Evolutionary conservation across 352 stramenopile genomes (phyloP), one percentile per base, ranked within the genome.

Genomic region (Phytophthora podocarpi): DNA sequence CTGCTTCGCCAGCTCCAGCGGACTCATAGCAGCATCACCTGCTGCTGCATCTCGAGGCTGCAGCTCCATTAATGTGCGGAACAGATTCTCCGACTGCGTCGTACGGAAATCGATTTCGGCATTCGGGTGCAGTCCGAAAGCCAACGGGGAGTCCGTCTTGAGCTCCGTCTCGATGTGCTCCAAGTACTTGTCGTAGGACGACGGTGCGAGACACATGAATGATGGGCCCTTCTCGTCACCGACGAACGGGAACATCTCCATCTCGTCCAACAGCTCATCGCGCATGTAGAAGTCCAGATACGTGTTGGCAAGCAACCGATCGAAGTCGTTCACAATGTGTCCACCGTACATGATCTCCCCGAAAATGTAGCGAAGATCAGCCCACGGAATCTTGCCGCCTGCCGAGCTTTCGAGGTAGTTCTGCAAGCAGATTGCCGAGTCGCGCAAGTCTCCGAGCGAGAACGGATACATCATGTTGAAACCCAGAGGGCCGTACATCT

Each of bases 401-500:
- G 87, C 90, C 20, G 85, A 97, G 67, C 97, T 99, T 48, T 99
- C 97, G 61, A 99, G 95, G 54, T 99, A 99, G 67, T 99, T 99
- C 58, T 93, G 82, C 35, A 99, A 68, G 40, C 91, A 98, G 52
- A 97, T 97, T 3, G 95, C 90, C 26, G 90, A 98, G 70, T 98
- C 96, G 31, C 91, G 89, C 49, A 99, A 78, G 67, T 99, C 97
- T 13, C 96, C 96, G 45, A 98, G 90, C 21, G 90, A 98, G 73
- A 99, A 99, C 5, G 96, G 96, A 64, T 99, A 99, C 77, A 98
- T 98, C 95, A 99, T 99, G 65, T 99, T 99, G 80, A 98, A 99
- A n/a, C 96, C 96, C 53, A 98, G 93, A 12, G 96, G 92, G 4
- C 96, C 96, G 68, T 98, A 99, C 78, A 98, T 97, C 70, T 99